phyloP scores from a whole-genome alignment of 1,139 yeast species.

The Candida dubliniensis region DNA sequence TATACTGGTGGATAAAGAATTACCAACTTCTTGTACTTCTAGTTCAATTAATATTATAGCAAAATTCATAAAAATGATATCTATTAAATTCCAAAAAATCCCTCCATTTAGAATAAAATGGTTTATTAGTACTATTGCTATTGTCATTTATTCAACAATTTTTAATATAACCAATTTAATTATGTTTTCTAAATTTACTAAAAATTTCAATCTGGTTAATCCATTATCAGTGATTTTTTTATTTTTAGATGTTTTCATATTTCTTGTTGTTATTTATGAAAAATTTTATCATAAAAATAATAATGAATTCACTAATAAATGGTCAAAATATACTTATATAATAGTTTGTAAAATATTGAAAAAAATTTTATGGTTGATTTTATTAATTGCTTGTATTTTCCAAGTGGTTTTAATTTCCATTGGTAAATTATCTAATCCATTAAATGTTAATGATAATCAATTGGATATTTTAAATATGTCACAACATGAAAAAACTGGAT shows the following conservation, averaged over 20 bases:
- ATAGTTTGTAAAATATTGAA: conserved; percentile 10
- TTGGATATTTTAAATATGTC: too few relatives aligned
- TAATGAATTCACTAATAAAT: too few relatives aligned
- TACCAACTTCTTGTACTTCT: too few relatives aligned
- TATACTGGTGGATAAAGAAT: too few relatives aligned
- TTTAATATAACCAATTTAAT: conserved; percentile 11
- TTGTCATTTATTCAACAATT: conserved; percentile 11
- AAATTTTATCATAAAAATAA: conserved; percentile 2
- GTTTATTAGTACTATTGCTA: conserved; percentile 9
- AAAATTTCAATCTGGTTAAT: conserved; percentile 3
- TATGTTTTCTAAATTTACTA: conserved; percentile 9
- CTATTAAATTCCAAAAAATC: too few relatives aligned
- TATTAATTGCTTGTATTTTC: conserved; percentile 12
- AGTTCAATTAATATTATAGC: too few relatives aligned
- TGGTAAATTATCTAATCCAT: conserved; percentile 17
- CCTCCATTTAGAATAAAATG: too few relatives aligned
- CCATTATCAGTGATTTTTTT: conserved; percentile 4
- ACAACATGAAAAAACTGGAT: conserved; percentile 10
- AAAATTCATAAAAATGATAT: too few relatives aligned
- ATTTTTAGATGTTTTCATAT: conserved; percentile 7
- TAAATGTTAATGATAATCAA: conserved; percentile 4
- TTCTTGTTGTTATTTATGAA: conserved; percentile 9
- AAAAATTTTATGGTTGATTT: conserved; percentile 12
- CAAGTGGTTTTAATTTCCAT: conserved; percentile 14
- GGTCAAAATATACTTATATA: conserved; percentile 1